Evolutionary conservation across 1,284 basidiomycete species (phyloP).

Genomic region (Rhodofomes roseus): DNA sequence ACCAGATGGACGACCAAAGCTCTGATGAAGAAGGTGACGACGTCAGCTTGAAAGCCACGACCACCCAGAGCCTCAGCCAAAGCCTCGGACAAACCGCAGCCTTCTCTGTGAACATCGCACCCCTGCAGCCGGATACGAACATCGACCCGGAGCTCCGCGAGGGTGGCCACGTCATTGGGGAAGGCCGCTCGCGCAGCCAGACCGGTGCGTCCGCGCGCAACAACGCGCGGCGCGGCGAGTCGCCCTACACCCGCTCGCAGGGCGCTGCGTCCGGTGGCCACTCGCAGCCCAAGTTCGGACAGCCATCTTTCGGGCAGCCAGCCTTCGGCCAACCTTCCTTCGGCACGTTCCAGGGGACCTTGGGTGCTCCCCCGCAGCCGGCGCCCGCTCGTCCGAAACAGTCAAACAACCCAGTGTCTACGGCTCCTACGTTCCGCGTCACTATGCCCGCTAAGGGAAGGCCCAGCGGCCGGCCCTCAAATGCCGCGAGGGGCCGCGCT

Average conservation of each 20-base stretch:
- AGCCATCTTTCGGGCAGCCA: conserved; percentile 6
- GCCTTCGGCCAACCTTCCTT: conserved; percentile 7
- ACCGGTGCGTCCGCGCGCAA: conserved; percentile 6
- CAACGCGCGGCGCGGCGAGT: conserved; percentile 13
- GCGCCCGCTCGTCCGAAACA: background rate
- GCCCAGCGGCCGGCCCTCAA: background rate
- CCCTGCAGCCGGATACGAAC: conserved; percentile 12
- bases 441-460: background rate
- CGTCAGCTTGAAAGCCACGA: background rate
- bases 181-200: conserved; percentile 17
- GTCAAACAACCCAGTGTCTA: background rate
- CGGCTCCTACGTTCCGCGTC: background rate
- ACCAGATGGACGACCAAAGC: conserved; percentile 7
- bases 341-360: conserved; percentile 4
- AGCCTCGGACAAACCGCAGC: conserved; percentile 1
- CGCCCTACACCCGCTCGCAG: conserved; percentile 10
- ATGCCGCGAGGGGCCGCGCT: background rate
- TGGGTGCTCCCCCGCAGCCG: background rate
- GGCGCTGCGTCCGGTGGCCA: background rate
- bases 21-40: conserved; percentile 6
- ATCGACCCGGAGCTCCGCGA: conserved; percentile 34
- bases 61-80: background rate
- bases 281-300: background rate
- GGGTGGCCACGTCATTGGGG: conserved; percentile 31
- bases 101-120: background rate